Evolutionary conservation across 495 filamentous ascomycete species (phyloP).

Genomic region (Parmelia sp.): DNA sequence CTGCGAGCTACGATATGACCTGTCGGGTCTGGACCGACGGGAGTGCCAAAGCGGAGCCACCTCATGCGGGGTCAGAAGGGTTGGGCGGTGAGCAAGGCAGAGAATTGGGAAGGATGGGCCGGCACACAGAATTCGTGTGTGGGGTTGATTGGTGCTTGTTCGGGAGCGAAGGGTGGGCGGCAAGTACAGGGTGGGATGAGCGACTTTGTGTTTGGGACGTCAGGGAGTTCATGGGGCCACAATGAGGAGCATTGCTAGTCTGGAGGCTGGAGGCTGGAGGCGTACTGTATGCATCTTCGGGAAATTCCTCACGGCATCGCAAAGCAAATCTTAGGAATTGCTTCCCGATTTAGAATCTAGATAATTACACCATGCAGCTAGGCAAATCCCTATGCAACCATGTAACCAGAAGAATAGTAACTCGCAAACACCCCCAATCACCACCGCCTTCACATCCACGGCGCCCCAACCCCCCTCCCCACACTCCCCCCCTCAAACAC

Average conservation of each 20-base stretch:
- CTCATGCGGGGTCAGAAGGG: slow-evolving; percentile 26
- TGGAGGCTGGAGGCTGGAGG: neutral
- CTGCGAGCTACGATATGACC: slow-evolving; percentile 96
- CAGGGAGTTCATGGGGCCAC: slow-evolving; percentile 50
- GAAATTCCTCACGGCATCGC: neutral
- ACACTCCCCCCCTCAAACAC: neutral
- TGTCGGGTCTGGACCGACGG: slow-evolving; percentile 88
- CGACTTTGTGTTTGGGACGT: slow-evolving; percentile 88
- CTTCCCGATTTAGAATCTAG: neutral
- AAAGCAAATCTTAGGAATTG: neutral
- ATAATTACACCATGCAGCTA: neutral
- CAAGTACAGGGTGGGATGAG: slow-evolving; percentile 91
- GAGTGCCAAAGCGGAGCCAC: slow-evolving; percentile 42
- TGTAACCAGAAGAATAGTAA: neutral
- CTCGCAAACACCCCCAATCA: too few species aligned
- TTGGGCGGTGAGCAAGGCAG: slow-evolving; percentile 43
- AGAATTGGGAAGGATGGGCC: slow-evolving; percentile 80
- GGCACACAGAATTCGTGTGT: slow-evolving; percentile 94
- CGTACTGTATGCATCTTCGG: neutral
- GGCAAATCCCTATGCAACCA: neutral
- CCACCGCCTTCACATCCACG: neutral
- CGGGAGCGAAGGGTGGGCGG: slow-evolving; percentile 90
- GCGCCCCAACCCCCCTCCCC: neutral
- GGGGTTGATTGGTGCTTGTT: slow-evolving; percentile 98
- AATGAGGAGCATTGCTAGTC: neutral